Conservation (phyloP, 306 rosid genomes). For the Cucumis melo region DNA sequence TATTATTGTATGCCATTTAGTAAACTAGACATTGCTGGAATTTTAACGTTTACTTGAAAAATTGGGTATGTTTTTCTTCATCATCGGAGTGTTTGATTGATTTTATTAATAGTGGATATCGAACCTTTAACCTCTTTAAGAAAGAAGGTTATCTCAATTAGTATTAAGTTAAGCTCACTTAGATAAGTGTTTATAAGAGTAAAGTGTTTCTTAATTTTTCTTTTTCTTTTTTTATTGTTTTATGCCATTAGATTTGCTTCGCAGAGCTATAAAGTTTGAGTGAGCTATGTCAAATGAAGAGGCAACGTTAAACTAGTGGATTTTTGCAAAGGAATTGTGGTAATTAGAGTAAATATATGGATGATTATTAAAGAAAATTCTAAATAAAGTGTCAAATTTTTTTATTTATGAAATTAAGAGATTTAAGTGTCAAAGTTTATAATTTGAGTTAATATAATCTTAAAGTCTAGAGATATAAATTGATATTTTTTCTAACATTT, state of each 20-base stretch:
- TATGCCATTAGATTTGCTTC: not conserved
- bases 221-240: not conserved
- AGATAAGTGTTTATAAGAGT: not conserved
- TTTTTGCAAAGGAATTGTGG: not conserved
- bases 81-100: not conserved
- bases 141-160: too few species aligned
- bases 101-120: too few species aligned
- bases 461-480: too few species aligned
- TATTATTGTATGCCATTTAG: not conserved
- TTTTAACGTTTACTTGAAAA: not conserved
- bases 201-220: not conserved
- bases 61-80: not conserved
- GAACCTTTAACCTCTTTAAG: too few species aligned
- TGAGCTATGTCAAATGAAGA: not conserved
- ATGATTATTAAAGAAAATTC: too few species aligned
- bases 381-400: too few species aligned
- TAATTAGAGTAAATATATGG: too few species aligned
- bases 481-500: too few species aligned
- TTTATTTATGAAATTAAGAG: too few species aligned
- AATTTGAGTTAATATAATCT: too few species aligned
- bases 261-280: not conserved
- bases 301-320: not conserved
- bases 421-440: too few species aligned
- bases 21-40: not conserved
- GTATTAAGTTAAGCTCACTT: too few species aligned